Base-by-base conservation (phyloP, 192 early-diverging fungal species). In the Geranomyces michiganensis region DNA sequence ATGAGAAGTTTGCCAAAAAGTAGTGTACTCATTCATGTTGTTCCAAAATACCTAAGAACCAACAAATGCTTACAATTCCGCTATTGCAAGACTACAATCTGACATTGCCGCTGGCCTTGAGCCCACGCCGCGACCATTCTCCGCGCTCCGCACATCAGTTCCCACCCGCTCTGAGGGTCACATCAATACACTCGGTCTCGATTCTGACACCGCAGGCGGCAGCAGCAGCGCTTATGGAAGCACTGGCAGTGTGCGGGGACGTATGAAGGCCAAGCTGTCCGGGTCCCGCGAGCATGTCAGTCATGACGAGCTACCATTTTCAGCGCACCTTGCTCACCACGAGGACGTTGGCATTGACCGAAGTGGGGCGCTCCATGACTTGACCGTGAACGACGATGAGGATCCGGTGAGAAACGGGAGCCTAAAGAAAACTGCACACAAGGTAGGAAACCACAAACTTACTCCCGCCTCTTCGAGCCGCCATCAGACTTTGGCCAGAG, bases 1-100 rank as follows among this genome's bases (percentile, higher is more conserved):
- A 74, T 32, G 73, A 74, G 58, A 61, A 60, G 0, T 62, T 62
- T 74, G 73, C 73, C 24, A 67, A 66, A 41, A 74, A 74, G 73
- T 74, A 58, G 36, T 41, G 36, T 10, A 10, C 36, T 41, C 5
- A 41, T 41, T 41, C 36, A 41, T 41, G 3, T 41, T 10, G 36
- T 41, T 41, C 5, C 36, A 41, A 10, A 10, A 41, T 41, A 7
- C 36, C 36, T 41, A n/a, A n/a, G n/a, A 47, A 47, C 46, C 46
- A 47, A 47, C 13, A 47, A 47, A 60, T 17, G 19, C 19, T 27
- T 21, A 21, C 30, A n/a, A n/a, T n/a, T n/a, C n/a, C 41, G 61
- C 61, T 62, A 33, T 49, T 22, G 8, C 10, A 22, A 72, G 70
- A 32, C 22, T 72, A 7, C 61, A 72, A 64, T 51, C 45, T 22